phyloP scores from a whole-genome alignment of 2,329 filamentous ascomycete species.

The Talaromyces sp. region DNA sequence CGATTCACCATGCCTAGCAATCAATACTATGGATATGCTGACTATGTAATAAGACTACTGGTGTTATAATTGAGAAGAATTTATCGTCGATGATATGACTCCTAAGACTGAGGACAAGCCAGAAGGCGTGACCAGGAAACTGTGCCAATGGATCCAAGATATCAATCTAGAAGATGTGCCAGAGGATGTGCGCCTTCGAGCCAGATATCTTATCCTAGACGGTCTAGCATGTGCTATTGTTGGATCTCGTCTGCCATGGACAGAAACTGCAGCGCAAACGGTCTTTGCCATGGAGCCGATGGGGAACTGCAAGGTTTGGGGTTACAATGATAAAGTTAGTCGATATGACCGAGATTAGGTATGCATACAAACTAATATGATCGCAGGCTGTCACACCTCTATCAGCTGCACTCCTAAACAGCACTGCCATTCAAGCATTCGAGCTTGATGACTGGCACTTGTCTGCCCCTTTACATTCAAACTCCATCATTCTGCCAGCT shows the following conservation, averaged over 20 bases:
- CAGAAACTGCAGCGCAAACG: conserved; percentile 7
- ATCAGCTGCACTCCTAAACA: background rate
- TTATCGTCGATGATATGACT: background rate
- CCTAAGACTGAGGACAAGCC: background rate
- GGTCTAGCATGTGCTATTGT: background rate
- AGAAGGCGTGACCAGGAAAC: background rate
- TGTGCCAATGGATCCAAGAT: background rate
- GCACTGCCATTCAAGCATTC: background rate
- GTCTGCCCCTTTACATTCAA: background rate
- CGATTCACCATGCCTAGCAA: too few species aligned
- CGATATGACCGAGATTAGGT: background rate
- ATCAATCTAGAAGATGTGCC: background rate
- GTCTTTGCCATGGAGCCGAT: conserved; percentile 7
- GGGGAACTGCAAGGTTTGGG: background rate
- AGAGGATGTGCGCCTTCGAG: background rate
- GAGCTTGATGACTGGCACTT: background rate
- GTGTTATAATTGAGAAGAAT: too few species aligned
- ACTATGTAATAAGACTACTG: too few species aligned
- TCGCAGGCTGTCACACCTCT: background rate
- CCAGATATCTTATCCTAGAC: background rate
- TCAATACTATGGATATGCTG: too few species aligned
- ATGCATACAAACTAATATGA: too few species aligned
- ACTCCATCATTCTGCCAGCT: background rate
- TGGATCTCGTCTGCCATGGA: conserved; percentile 8
- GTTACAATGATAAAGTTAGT: background rate